Evolutionary conservation across 2,329 filamentous ascomycete species (phyloP), one percentile per base, ranked within the genome.

Genomic region (Exophiala dermatitidis): DNA sequence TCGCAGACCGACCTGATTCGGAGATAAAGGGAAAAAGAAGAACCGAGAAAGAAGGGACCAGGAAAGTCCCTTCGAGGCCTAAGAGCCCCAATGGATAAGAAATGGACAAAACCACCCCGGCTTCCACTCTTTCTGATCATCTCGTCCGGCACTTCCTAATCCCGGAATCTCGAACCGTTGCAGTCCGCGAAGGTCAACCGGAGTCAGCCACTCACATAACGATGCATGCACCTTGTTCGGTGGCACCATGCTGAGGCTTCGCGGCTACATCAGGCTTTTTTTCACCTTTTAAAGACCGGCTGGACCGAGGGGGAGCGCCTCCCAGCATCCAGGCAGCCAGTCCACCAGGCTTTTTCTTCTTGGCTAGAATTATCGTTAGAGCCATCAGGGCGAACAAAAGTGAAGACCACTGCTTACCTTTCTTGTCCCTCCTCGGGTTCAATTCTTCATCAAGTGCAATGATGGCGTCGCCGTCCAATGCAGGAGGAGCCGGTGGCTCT

Each of bases 291-390:
- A 69, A 70, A 67, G 68, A 61, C 66, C 69, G 59, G 52, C 45
- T 45, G 5, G 53, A 36, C 54, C 57, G 42, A 41, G 46, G 48
- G 12, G 52, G 48, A 32, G 51, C 43, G 29, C 57, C 67, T 40
- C 72, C 72, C 46, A 71, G 65, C 70, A 75, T 70, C 72, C 72
- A 75, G 62, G 66, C 66, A 2, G 71, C 68, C 54, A 75, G 71
- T 12, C 67, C 66, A 9, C 67, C 64, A 31, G 53, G 59, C 38
- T 55, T 57, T 55, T 60, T 60, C 43, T 59, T 61, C 37, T 53
- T 57, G 34, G 41, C 28, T 33, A n/a, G 29, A 41, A 8, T 34
- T 34, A n/a, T 8, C 43, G 19, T 19, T 19, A 41, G 4, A 5
- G 38, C 28, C 38, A 41, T 12, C 38, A 28, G 7, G 7, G 28